Evolutionary conservation across 139 green algal genomes (phyloP).

Genomic region (Chlorella vulgaris): DNA sequence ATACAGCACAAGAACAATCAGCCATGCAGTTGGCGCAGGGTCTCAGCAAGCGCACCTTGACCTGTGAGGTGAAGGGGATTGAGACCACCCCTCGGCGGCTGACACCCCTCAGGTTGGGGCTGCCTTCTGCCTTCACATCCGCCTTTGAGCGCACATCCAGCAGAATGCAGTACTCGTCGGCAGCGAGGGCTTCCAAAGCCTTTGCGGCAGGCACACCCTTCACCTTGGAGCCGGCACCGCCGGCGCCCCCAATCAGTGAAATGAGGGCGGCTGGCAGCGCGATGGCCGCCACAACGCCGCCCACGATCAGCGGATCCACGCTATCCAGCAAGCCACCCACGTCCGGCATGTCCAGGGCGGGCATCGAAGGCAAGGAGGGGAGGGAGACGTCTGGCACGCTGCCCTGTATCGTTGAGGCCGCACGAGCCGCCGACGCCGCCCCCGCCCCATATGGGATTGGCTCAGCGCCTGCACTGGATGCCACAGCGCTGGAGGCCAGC

Average conservation of each 20-base stretch:
- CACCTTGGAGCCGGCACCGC: conserved; percentile 10
- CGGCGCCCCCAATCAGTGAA: conserved; percentile 16
- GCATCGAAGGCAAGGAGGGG: conserved; percentile 24
- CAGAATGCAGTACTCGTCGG: conserved; percentile 22
- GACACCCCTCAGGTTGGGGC: conserved; percentile 46
- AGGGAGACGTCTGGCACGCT: conserved; percentile 17
- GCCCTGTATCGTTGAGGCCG: neutral
- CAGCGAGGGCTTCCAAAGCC: conserved; percentile 46
- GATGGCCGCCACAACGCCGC: neutral
- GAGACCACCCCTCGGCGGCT: conserved; percentile 28
- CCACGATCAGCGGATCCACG: conserved; percentile 36
- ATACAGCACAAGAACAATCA: neutral
- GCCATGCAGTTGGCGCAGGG: too few relatives aligned
- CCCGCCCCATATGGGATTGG: neutral
- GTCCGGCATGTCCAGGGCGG: conserved; percentile 11
- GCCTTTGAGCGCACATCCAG: conserved; percentile 52
- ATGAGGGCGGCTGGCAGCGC: conserved; percentile 4
- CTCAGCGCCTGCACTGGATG: neutral
- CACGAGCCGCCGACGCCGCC: neutral
- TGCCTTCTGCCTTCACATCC: conserved; percentile 44
- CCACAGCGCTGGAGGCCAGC: neutral
- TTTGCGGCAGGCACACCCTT: conserved; percentile 35
- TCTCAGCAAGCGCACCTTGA: conserved; percentile 13
- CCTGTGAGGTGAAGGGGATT: conserved; percentile 38
- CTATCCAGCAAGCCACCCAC: conserved; percentile 25